These are phyloP conservation scores for Ichthyophthirius multifiliis DNA, from an alignment of 169 alveolate genomes.

Conservation along the genomic window DNA sequence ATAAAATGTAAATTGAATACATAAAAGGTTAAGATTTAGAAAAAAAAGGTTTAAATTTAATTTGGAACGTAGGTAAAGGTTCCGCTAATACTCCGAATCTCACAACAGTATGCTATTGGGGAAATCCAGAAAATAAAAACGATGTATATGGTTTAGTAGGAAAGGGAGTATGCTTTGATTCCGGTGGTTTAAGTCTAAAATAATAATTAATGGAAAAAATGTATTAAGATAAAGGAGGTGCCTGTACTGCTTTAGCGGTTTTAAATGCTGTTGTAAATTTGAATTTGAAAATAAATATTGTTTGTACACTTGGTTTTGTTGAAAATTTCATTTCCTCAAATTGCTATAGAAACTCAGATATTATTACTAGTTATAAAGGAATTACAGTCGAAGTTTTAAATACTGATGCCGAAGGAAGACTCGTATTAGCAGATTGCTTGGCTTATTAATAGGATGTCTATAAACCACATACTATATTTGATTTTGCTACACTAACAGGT, in stretches of 20 bases:
- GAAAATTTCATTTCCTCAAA: conserved; percentile 91
- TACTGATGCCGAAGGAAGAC: conserved; percentile 98
- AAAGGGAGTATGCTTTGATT: conserved; percentile 55
- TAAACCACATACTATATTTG: conserved; percentile 87
- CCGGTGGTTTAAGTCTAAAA: conserved; percentile 57
- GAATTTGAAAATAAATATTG: conserved; percentile 26
- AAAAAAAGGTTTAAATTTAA: conserved; percentile 5
- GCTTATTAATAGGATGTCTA: conserved; percentile 87
- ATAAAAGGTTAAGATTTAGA: conserved; percentile 7
- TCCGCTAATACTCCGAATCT: conserved; percentile 1
- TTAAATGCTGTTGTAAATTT: conserved; percentile 46
- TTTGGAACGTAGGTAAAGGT: conserved; percentile 29
- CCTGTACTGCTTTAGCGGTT: conserved; percentile 58
- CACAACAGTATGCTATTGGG: background rate
- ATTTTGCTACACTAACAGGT: conserved; percentile 96
- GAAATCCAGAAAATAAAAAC: conserved; percentile 12
- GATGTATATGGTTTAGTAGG: conserved; percentile 43
- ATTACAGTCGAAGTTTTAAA: conserved; percentile 93
- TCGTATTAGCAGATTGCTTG: conserved; percentile 95
- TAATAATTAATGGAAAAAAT: conserved; percentile 29
- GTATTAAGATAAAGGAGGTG: conserved; percentile 70
- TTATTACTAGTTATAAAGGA: conserved; percentile 93
- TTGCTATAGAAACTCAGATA: conserved; percentile 93
- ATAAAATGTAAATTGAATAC: background rate
- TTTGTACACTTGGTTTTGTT: conserved; percentile 53